Evolutionary conservation across 2,329 filamentous ascomycete species (phyloP), one percentile per base, ranked within the genome.

Genomic region (Ophioceras dolichostomum): DNA sequence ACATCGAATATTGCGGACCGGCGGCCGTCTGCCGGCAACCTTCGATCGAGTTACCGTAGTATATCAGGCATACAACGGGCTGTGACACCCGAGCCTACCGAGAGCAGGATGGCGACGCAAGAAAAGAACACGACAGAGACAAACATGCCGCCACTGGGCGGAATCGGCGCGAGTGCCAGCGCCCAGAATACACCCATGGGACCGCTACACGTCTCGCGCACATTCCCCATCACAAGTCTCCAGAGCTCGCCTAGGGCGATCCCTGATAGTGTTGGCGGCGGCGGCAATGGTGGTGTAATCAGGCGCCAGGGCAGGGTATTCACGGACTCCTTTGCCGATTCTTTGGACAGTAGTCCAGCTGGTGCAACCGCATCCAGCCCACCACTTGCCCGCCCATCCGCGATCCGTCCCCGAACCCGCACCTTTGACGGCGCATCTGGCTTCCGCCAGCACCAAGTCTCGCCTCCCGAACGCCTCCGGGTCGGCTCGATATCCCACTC

Each of bases 401-500:
- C 54, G 32, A 56, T 65, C 38, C 61, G 73, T 32, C 69, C 70
- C 24, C 64, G 73, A 41, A 76, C 71, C 4, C 66, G 71, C 42
- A 77, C 73, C 12, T 64, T 77, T 60, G 73, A 76, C 46, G 64
- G 66, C 31, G 60, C 67, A 26, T 40, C 47, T 2, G 36, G 40
- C 6, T 61, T 69, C 52, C 64, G 71, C 29, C 66, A 63, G 38
- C 63, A 69, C 5, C 36, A 35, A 18, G 18, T 27, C 22, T 21
- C 34, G 17, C 34, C 13, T 9, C 29, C 21, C 28, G 36, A 37
- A 30, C 70, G 80, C 36, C 73, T 78, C 47, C 70, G 80, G 36
- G 73, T 85, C 31, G 78, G 80, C 35, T 85, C 81, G 20, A 73
- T 85, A 47, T 78, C 80, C 47, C 79, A 78, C 14, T 37, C 66